Evolutionary conservation across 176 grass and related monocot species (phyloP), one percentile per base, ranked within the genome.

Genomic region (Zizania latifolia): DNA sequence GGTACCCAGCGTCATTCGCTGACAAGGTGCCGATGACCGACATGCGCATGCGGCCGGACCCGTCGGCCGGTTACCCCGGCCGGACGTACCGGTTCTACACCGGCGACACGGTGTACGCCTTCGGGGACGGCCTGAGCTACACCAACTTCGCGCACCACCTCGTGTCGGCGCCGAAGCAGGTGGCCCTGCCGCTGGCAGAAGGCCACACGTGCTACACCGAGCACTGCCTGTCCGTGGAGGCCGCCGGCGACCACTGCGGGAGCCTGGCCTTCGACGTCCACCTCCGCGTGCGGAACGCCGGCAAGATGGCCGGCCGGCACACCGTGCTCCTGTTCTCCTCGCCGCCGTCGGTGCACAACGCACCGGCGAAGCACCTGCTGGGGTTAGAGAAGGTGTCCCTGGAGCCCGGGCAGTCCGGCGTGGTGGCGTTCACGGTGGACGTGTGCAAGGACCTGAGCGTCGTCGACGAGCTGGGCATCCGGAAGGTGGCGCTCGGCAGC

Each of bases 51-150:
- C 81, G 95, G 55, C 88, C 90, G 2, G 90, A 97, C 65, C 2
- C 68, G 10, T 71, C 84, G 17, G 82, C 83, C 0, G 82, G 84
- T 2, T 92, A 88, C 79, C 95, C 95, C 0, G 95, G 95, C 10
- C 89, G 95, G 57, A 98, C 95, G 1, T 94, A 94, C 78, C 88
- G 91, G 38, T 98, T 98, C 88, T 98, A 98, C 91, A 94, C 84
- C 0, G 95, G 95, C 19, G 76, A 89, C 4, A 87, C 82, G 1
- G 58, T 94, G 74, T 98, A 88, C 81, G 56, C 82, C 28, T 98
- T 98, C 84, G 95, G 95, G 2, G 86, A 98, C 65, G 95, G 95
- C 5, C 45, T 98, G 81, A 98, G 95, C 91, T 98, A 98, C 86
- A 92, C 86, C 15, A 74, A n/a, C 4, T 88, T 65, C 78, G 43